These are phyloP conservation scores for Lactifluus piperatus DNA, from an alignment of 768 basidiomycete genomes.

Conservation along the genomic window DNA sequence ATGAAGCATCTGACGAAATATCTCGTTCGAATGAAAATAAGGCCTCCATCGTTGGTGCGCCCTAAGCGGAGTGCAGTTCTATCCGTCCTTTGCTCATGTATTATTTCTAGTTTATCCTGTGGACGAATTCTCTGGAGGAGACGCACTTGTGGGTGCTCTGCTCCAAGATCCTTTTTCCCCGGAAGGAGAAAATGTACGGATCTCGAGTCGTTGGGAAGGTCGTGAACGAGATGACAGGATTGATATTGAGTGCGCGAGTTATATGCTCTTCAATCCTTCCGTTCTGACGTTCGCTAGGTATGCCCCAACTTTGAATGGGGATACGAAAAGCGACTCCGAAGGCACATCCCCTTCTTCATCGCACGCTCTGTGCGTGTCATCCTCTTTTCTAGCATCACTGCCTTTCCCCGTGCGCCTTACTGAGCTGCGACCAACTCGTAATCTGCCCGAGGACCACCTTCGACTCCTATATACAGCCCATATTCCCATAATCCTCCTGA, in stretches of 20 bases:
- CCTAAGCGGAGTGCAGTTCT: background rate
- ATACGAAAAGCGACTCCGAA: background rate
- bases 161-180: conserved; percentile 62
- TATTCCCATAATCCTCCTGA: conserved; percentile 53
- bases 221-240: conserved; percentile 6
- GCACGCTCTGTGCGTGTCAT: background rate
- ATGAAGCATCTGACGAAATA: conserved; percentile 7
- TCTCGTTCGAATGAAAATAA: background rate
- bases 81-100: background rate
- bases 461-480: conserved; percentile 36
- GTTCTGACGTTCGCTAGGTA: background rate
- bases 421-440: conserved; percentile 21
- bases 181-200: conserved; percentile 34
- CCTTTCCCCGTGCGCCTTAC: conserved; percentile 21
- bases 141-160: conserved; percentile 58
- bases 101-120: conserved; percentile 43
- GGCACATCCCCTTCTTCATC: background rate
- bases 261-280: background rate
- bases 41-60: conserved; percentile 14
- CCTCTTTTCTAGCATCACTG: conserved; percentile 13
- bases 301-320: background rate
- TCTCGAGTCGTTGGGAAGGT: conserved; percentile 43
- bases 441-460: conserved; percentile 6
- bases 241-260: conserved; percentile 16
- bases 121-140: conserved; percentile 44